phyloP scores from a whole-genome alignment of 495 filamentous ascomycete genomes.

The Hypoxylon subgilvum region DNA sequence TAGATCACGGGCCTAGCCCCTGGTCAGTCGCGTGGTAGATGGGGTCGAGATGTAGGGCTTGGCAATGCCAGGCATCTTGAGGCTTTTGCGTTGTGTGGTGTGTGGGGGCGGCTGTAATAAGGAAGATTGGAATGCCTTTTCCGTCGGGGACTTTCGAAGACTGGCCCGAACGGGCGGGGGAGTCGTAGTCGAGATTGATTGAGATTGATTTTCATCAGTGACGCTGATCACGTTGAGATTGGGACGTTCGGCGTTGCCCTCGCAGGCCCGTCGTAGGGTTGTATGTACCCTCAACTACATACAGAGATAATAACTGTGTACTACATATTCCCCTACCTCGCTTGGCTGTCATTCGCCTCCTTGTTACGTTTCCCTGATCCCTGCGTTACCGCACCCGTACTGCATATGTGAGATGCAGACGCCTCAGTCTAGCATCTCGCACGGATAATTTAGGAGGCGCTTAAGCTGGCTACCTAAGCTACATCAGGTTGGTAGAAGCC shows the following conservation, averaged over 20 bases:
- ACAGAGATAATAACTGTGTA: no score
- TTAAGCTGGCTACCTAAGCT: slow-evolving; percentile 51
- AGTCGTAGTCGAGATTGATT: slow-evolving; percentile 10
- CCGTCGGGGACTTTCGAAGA: slow-evolving; percentile 33
- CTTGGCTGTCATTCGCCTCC: slow-evolving; percentile 2
- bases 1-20: slow-evolving; percentile 35
- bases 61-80: slow-evolving; percentile 32
- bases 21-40: slow-evolving; percentile 38
- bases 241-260: not conserved
- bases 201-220: slow-evolving; percentile 38
- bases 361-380: slow-evolving; percentile 20
- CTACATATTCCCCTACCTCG: slow-evolving; percentile 16
- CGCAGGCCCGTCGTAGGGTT: slow-evolving; percentile 15
- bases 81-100: slow-evolving; percentile 9
- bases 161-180: slow-evolving; percentile 31
- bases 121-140: slow-evolving; percentile 32
- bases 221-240: slow-evolving; percentile 31
- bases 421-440: slow-evolving; percentile 38
- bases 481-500: not conserved
- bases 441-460: slow-evolving; percentile 52
- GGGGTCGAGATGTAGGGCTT: slow-evolving; percentile 29
- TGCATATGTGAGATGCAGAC: slow-evolving; percentile 18
- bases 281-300: slow-evolving; percentile 19
- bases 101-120: slow-evolving; percentile 27
- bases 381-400: slow-evolving; percentile 1